Conservation (phyloP, 441 rosid species). For the Erodium chrysanthum region DNA sequence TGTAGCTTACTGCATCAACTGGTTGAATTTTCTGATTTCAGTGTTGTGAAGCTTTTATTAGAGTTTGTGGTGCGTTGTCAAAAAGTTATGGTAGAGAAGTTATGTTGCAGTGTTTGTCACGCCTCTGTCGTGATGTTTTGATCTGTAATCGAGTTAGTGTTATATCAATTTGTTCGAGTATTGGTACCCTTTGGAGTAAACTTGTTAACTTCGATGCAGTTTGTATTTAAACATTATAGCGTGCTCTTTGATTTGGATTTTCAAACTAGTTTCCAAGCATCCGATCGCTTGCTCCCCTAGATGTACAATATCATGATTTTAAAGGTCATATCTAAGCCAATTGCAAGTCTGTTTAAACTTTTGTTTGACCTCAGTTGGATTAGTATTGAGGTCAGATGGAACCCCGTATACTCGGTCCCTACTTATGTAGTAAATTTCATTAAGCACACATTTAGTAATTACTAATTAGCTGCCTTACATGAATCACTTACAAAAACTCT, state of each 20-base stretch:
- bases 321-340: neutral
- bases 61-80: neutral
- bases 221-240: neutral
- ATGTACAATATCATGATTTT: neutral
- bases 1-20: neutral
- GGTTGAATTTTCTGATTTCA: neutral
- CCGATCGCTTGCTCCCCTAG: neutral
- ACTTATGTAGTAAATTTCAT: neutral
- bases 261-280: neutral
- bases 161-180: neutral
- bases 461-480: neutral
- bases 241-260: neutral
- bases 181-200: neutral
- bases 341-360: neutral
- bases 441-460: neutral
- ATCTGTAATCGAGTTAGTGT: neutral
- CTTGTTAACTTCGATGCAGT: neutral
- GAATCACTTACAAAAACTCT: neutral
- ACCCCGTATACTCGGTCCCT: neutral
- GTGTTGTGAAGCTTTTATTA: neutral
- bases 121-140: slow-evolving; percentile 1
- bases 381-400: slow-evolving; percentile 5
- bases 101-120: neutral
- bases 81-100: neutral
- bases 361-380: neutral